Base-by-base conservation (phyloP, 257 asterid genomes). In the Ehretia macrophylla region DNA sequence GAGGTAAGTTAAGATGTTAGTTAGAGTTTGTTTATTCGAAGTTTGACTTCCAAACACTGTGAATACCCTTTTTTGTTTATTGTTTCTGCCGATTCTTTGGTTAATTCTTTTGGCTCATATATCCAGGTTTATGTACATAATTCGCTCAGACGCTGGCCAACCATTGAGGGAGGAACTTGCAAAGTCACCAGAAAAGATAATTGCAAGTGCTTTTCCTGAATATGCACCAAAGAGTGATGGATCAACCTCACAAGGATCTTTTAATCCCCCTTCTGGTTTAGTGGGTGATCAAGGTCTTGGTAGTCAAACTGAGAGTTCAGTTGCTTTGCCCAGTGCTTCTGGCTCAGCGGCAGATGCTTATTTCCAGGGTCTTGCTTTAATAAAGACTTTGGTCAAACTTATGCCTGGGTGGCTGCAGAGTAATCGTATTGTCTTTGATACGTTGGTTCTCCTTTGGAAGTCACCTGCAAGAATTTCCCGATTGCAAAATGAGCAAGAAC, bases 401-500 rank as follows among this genome's bases (percentile, higher is more conserved):
- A 89, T 93, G 92, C 97, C 99, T 73, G 79, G 89, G 67, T 93
- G 99, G 99, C 69, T 93, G 79, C 96, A 86, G 76, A 93, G 85
- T 79, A 87, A 89, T 65, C 91, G 90, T 58, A 69, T 76, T 21
- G 74, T 93, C 55, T 93, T 93, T 72, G 95, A 89, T 78, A 85
- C 90, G 16, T 58, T 93, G 70, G 99, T 89, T 52, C 79, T 71
- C 62, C 80, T 93, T 76, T 93, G 97, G 97, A 93, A 85, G 79
- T 89, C 97, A 58, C 90, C 96, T 17, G 85, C 92, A 65, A 80
- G 99, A 67, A 80, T 81, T 69, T 74, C 85, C 23, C 89, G 96
- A 49, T 59, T 93, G 63, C 94, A 86, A 57, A 89, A 83, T 76
- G 99, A 93, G 80, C 99, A 89, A 85, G 99, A 93, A 70, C 54